These are phyloP conservation scores for Citrus mangshanensis DNA, from an alignment of 345 rosid genomes.

Conservation along the genomic window DNA sequence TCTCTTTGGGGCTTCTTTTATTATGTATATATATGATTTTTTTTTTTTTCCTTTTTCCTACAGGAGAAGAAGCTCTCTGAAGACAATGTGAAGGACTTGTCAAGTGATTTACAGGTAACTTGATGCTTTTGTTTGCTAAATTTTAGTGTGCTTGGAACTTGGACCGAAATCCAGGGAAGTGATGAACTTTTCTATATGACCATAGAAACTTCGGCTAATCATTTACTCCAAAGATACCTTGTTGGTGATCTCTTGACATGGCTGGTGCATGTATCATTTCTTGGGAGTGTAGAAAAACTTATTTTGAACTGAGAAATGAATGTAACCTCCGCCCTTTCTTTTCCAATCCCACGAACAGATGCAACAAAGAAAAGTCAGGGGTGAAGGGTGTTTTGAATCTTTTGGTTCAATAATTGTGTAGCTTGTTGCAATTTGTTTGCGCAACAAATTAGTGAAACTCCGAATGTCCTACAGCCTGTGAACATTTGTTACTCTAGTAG, in stretches of 20 bases:
- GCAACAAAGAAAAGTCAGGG: not conserved
- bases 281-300: not conserved
- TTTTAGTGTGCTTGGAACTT: not conserved
- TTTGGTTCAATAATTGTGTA: not conserved
- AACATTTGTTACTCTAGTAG: not conserved
- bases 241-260: not conserved
- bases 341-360: not conserved
- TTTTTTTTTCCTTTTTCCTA: not conserved
- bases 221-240: not conserved
- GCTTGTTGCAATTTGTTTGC: not conserved
- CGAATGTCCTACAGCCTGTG: not conserved
- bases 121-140: not conserved
- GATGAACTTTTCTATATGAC: not conserved
- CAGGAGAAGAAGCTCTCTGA: slow-evolving; percentile 98
- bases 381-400: not conserved
- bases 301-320: not conserved
- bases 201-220: not conserved
- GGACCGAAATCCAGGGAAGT: not conserved
- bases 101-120: slow-evolving; percentile 82
- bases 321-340: not conserved
- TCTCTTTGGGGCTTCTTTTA: slow-evolving; percentile 6
- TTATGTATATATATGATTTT: not conserved
- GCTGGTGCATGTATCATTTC: not conserved
- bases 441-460: not conserved
- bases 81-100: slow-evolving; percentile 91